phyloP scores from a whole-genome alignment of 306 rosid species.

The Quercus variabilis region DNA sequence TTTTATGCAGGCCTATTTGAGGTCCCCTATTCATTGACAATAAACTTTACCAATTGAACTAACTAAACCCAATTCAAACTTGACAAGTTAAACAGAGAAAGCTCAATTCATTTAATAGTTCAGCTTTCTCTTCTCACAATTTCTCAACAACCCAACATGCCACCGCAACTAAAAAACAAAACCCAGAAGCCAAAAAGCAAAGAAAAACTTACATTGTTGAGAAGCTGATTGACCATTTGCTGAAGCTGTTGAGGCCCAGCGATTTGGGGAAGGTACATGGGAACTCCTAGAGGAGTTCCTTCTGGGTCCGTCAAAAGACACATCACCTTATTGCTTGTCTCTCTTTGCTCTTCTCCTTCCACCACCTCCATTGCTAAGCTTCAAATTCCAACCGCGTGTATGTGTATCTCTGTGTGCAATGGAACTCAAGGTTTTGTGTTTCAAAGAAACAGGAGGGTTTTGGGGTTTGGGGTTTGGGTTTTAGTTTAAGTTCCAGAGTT shows the following conservation, averaged over 20 bases:
- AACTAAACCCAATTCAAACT: background rate
- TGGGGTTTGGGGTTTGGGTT: too few species aligned
- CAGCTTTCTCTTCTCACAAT: background rate
- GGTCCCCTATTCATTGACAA: too few species aligned
- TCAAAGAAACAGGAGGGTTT: background rate
- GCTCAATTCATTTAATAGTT: background rate
- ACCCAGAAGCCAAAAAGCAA: background rate
- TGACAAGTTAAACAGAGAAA: background rate
- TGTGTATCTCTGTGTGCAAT: background rate
- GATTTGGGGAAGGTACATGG: slow-evolving; percentile 72
- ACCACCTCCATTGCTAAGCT: slow-evolving; percentile 24
- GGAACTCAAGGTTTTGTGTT: background rate
- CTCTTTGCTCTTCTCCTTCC: slow-evolving; percentile 23
- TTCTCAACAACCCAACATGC: background rate
- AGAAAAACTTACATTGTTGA: slow-evolving; percentile 41
- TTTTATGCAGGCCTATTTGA: too few species aligned
- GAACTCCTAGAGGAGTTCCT: slow-evolving; percentile 52
- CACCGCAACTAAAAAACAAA: background rate
- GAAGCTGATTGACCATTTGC: slow-evolving; percentile 75
- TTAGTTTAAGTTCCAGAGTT: too few species aligned
- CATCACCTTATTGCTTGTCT: slow-evolving; percentile 46
- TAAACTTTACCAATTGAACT: too few species aligned
- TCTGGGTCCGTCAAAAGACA: slow-evolving; percentile 74
- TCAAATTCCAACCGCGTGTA: background rate
- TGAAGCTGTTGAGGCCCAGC: slow-evolving; percentile 70